A percentile compares a stretch with the other conserved stretches of the same genome.
Evolutionary conservation across 768 basidiomycete genomes (phyloP).

Genomic region (Zangia roseola): DNA sequence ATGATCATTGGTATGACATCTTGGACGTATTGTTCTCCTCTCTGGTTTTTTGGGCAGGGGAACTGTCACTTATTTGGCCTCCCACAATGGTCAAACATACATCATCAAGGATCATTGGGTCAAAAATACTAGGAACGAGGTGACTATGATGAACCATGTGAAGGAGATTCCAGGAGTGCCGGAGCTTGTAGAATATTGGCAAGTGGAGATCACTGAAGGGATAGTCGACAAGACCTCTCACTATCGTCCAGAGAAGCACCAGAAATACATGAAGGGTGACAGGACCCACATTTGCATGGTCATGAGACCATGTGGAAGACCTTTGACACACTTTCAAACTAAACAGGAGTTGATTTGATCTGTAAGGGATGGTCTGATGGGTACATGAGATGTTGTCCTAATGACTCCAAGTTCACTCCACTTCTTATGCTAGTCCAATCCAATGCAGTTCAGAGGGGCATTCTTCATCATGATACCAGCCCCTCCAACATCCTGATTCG

Average conservation of each 20-base stretch:
- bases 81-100: neutral
- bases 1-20: neutral
- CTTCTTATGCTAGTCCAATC: neutral
- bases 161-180: neutral
- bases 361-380: neutral
- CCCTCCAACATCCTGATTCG: neutral
- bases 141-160: neutral
- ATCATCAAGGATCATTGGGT: neutral
- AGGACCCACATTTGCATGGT: neutral
- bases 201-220: neutral
- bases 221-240: neutral
- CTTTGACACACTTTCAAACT: neutral
- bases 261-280: neutral
- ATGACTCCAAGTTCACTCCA: neutral
- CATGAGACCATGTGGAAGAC: neutral
- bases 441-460: neutral
- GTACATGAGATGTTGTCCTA: neutral
- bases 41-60: neutral
- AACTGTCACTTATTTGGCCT: neutral
- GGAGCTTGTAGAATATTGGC: neutral
- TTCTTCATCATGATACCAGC: neutral
- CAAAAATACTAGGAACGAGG: neutral
- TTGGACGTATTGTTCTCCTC: neutral
- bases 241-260: neutral
- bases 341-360: neutral